Evolutionary conservation across 805 yeast species (phyloP), one percentile per base, ranked within the genome.

Genomic region (Metschnikowia proteae): DNA sequence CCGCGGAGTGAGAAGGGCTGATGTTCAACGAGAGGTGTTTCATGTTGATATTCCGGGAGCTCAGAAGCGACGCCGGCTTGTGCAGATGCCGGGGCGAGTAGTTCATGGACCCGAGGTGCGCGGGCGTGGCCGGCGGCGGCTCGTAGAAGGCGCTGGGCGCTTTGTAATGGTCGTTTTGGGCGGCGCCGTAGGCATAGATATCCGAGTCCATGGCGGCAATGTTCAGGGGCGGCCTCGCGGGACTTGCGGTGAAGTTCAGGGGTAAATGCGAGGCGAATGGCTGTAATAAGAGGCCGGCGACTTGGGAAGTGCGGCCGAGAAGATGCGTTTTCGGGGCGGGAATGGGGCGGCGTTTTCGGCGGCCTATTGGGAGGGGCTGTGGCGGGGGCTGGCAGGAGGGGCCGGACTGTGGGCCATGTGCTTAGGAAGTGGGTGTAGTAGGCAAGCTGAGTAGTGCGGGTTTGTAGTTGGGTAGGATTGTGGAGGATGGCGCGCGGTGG

Each of bases 11-110:
- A 9, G 38, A 26, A 22, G 57, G 56, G 27, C 51, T 50, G 49
- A 66, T 52, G 49, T 70, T 66, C 41, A 72, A 61, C 49, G 67
- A 65, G 38, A 73, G 55, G 45, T 66, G 66, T 59, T 72, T 71
- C 66, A 67, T 68, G 55, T 70, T 71, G 48, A 73, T 55, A 45
- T 65, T 67, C 39, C 64, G 53, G 35, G 60, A 55, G 29, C 52
- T 47, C 48, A 56, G 54, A 31, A 64, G 59, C 33, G 64, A 55
- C 40, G 62, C 59, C 8, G 67, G 63, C 46, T 64, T 62, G 31
- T 67, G 60, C n/a, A 67, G 56, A 46, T 68, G 74, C 45, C 67
- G 65, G 4, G 76, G 74, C 11, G 71, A 66, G 52, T 67, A 70
- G 60, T 69, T 70, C 56, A 70, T 59, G 11, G 53, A 43, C 6